Percentiles rank a stretch among this genome's conserved stretches.
These are phyloP conservation scores for Cucurbita argyrosperma DNA, from an alignment of 306 rosid species.

Conservation along the genomic window DNA sequence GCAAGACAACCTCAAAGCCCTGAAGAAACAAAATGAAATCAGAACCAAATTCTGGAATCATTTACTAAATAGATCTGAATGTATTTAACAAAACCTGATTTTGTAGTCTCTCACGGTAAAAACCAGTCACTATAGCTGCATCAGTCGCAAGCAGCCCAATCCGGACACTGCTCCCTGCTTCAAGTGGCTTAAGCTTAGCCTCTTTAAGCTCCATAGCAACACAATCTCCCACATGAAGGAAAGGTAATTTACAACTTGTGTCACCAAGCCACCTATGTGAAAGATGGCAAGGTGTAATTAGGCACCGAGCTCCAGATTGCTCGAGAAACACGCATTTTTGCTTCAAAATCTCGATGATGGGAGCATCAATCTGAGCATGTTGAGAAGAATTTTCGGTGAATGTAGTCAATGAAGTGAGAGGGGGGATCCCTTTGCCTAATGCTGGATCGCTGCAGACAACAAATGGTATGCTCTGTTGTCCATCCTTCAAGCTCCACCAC, in stretches of 20 bases:
- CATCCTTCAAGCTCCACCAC: conserved; percentile 48
- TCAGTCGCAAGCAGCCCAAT: conserved; percentile 57
- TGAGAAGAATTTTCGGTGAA: conserved; percentile 10
- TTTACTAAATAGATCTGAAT: no score
- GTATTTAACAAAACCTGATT: conserved; percentile 33
- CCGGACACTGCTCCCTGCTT: conserved; percentile 50
- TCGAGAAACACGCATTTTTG: conserved; percentile 49
- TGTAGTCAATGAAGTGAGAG: conserved; percentile 17
- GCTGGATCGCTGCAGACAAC: conserved; percentile 59
- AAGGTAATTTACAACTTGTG: conserved; percentile 50
- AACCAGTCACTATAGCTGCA: conserved; percentile 37
- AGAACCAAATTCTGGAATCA: neutral
- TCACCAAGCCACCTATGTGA: conserved; percentile 65
- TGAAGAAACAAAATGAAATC: conserved; percentile 10
- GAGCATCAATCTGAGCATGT: conserved; percentile 14
- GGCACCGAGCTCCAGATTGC: conserved; percentile 50
- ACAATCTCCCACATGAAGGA: conserved; percentile 62
- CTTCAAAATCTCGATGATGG: conserved; percentile 30
- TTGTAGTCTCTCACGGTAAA: conserved; percentile 59
- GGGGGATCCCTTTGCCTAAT: conserved; percentile 27
- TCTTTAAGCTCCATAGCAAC: conserved; percentile 76
- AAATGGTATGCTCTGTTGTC: conserved; percentile 55
- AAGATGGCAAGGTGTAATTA: conserved; percentile 68
- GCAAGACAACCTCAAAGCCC: conserved; percentile 69
- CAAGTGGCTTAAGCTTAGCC: conserved; percentile 65